Evolutionary conservation across 768 basidiomycete species (phyloP).

Genomic region (Rhodotorula diobovata): DNA sequence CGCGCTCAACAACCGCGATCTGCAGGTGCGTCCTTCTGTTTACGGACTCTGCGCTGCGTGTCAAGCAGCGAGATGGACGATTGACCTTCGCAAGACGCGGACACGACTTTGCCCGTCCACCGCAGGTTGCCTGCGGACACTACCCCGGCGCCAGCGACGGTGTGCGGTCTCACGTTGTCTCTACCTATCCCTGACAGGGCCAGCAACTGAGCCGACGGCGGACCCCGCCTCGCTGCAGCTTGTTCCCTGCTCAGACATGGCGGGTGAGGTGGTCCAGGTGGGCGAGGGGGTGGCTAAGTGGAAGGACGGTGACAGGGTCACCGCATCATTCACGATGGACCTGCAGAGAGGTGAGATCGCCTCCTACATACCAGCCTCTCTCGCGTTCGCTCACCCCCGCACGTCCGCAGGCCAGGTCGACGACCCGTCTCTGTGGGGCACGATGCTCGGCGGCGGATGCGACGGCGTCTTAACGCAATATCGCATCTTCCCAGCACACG

Average conservation of each 20-base stretch:
- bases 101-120: neutral
- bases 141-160: neutral
- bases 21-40: neutral
- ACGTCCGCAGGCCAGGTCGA: neutral
- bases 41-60: neutral
- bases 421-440: neutral
- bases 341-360: neutral
- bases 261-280: neutral
- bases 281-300: neutral
- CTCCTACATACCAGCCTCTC: too few relatives aligned
- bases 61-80: too few relatives aligned
- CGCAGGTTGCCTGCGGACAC: neutral
- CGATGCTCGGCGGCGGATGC: constrained; percentile 19
- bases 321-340: neutral
- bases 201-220: neutral
- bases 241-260: neutral
- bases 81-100: neutral
- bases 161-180: neutral
- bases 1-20: constrained; percentile 3
- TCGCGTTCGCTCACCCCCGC: too few relatives aligned
- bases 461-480: constrained; percentile 52
- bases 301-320: neutral
- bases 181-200: too few relatives aligned
- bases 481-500: constrained; percentile 46
- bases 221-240: neutral